phyloP scores from a whole-genome alignment of 352 stramenopile genomes.

The Pythium rishiriense region DNA sequence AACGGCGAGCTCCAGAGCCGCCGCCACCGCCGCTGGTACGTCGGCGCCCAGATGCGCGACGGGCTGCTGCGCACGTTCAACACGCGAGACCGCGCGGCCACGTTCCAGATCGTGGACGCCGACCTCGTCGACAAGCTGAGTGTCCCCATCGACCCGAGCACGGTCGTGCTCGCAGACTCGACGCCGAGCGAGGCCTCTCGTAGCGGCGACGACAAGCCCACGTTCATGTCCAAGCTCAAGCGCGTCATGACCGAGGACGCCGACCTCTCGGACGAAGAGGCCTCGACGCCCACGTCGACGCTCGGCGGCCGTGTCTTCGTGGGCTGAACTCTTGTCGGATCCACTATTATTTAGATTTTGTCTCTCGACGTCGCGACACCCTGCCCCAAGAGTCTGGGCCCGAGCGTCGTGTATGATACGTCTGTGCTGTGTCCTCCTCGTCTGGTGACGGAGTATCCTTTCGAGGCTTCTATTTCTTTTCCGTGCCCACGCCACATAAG shows the following conservation, averaged over 20 bases:
- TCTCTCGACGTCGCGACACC: not conserved
- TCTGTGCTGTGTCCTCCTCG: too few species aligned
- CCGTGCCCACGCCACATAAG: not conserved
- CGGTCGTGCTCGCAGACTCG: conserved; percentile 1
- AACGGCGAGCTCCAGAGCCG: conserved; percentile 71
- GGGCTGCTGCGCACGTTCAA: conserved; percentile 66
- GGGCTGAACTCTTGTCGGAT: not conserved
- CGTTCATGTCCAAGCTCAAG: conserved; percentile 22
- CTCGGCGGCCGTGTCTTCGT: conserved; percentile 3
- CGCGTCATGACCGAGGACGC: conserved; percentile 22
- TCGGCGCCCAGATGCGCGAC: conserved; percentile 66
- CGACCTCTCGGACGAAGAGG: conserved; percentile 14
- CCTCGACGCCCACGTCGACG: conserved; percentile 15
- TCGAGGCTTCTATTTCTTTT: not conserved
- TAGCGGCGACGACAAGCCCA: conserved; percentile 10
- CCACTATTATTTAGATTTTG: not conserved
- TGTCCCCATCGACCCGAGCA: conserved; percentile 31
- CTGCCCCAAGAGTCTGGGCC: too few species aligned
- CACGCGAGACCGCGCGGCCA: conserved; percentile 47
- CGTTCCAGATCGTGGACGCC: conserved; percentile 66
- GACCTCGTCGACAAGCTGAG: conserved; percentile 49
- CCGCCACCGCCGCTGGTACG: conserved; percentile 63
- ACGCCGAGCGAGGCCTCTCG: conserved; percentile 12
- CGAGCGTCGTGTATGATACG: not conserved
- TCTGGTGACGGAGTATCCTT: too few species aligned